These are phyloP conservation scores for Cnidoscolus chayamansa DNA, from an alignment of 441 rosid species.

Conservation along the genomic window DNA sequence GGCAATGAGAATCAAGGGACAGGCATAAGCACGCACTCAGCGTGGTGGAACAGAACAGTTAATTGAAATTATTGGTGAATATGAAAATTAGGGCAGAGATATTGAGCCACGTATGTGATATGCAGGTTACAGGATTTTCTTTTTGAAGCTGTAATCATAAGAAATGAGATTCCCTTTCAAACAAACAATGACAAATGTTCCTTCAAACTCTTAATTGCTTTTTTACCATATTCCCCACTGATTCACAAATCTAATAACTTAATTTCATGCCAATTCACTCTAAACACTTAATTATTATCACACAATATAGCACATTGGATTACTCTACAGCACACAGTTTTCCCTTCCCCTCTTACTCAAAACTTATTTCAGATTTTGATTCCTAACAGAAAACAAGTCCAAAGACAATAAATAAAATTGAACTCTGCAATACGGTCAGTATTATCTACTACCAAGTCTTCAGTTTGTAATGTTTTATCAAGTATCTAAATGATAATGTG, in stretches of 20 bases:
- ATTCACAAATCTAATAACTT: neutral
- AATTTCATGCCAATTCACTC: too few relatives aligned
- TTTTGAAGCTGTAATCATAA: neutral
- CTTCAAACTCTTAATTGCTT: neutral
- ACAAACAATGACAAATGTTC: neutral
- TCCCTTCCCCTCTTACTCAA: neutral
- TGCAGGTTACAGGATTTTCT: neutral
- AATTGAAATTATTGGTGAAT: neutral
- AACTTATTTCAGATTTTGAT: too few relatives aligned
- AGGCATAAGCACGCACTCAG: too few relatives aligned
- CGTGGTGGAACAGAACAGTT: neutral
- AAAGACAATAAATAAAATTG: too few relatives aligned
- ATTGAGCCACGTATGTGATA: too few relatives aligned
- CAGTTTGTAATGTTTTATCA: too few relatives aligned
- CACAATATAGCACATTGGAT: neutral
- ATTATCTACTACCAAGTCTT: too few relatives aligned
- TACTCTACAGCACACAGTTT: neutral
- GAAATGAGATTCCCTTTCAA: neutral
- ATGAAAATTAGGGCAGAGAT: conserved; percentile 11
- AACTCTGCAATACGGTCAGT: too few relatives aligned
- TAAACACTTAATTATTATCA: too few relatives aligned
- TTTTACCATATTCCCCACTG: neutral
- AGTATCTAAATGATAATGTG: too few relatives aligned
- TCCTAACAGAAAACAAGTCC: too few relatives aligned
- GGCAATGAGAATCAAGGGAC: too few relatives aligned